Evolutionary conservation across 1,139 yeast genomes (phyloP), one percentile per base, ranked within the genome.

Genomic region (Tardiomyces blankii): DNA sequence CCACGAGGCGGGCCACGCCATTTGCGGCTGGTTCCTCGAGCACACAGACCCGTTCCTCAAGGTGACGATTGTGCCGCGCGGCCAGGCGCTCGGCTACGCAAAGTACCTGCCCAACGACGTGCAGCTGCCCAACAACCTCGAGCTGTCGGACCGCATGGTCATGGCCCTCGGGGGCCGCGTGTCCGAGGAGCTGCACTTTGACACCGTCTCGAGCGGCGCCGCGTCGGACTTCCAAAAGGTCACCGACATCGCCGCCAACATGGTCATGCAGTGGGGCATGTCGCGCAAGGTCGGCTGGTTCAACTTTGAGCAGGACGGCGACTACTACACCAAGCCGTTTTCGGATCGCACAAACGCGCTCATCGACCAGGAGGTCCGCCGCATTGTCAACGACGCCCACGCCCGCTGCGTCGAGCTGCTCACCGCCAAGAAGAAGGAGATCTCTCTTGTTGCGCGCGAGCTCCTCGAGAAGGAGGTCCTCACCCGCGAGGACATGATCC

Each of bases 1-100:
- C 61, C 98, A 91, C 62, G 98, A 91, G 67, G 98, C 98, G 2
- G 98, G 98, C 0, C 98, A 91, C 65, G 98, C 98, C 3, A 80
- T 91, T 49, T 89, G 97, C 67, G 98, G 98, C 12, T 91, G 98
- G 98, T 88, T 69, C 62, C 73, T 91, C 59, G 77, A 80, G 66
- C 75, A 75, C 65, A 96, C 97, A 1, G 95, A 88, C 61, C 98
- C 98, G 9, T 70, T 91, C 51, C 75, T 91, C 54, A 91, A 91
- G 67, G 98, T 91, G 16, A 86, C 96, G 6, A 91, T 91, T 58
- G 87, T 91, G 52, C 98, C 98, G 45, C 79, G 97, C 61, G 97
- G 97, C 9, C 96, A 95, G 46, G 95, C 97, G 1, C 72, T 91
- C 47, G 98, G 98, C n/a, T 91, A 91, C 64, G 98, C 98, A 1